Evolutionary conservation across 768 basidiomycete species (phyloP), one percentile per base, ranked within the genome.

Genomic region (Tricholoma hemisulphureum): DNA sequence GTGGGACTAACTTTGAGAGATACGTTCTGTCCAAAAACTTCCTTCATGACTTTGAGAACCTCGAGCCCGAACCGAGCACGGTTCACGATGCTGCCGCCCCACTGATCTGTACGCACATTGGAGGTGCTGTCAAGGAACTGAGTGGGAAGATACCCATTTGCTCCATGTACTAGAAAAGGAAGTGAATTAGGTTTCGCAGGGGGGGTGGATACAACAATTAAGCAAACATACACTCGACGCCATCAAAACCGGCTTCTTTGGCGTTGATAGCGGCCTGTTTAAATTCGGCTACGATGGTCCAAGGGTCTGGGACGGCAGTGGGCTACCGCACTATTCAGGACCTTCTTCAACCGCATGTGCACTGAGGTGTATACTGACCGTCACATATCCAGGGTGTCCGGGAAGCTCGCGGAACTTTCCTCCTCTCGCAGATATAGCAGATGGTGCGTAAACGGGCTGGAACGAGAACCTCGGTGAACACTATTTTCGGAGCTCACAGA

Each of bases 81-180:
- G 66, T 84, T 84, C 68, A 84, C 81, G 39, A 80, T 58, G 37
- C 77, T 79, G 4, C 86, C 87, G 8, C 86, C 86, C 74, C 81
- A 89, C 53, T 77, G 65, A 69, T 85, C 85, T 13, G 77, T 82
- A 18, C 84, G 78, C 34, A 74, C 63, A 69, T 86, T 85, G 18
- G 77, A 67, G 2, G 66, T 73, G 49, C 64, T 69, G 57, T 84
- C 80, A 16, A 83, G 67, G 73, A 85, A 84, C 58, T 85, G 82
- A 56, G 77, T 69, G 31, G 78, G 53, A 10, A 81, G 66, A 57
- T 79, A 80, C 0, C 80, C 80, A 53, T 73, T 74, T 9, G 78
- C 78, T 14, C 74, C 73, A 50, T 77, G 76, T 63, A 84, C 68
- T 80, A 34, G 1, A 50, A 20, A 20, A 54, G 24, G 3, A n/a